These are phyloP conservation scores for Ambispora gerdemannii DNA, from an alignment of 192 early-diverging fungal species.

Conservation along the genomic window DNA sequence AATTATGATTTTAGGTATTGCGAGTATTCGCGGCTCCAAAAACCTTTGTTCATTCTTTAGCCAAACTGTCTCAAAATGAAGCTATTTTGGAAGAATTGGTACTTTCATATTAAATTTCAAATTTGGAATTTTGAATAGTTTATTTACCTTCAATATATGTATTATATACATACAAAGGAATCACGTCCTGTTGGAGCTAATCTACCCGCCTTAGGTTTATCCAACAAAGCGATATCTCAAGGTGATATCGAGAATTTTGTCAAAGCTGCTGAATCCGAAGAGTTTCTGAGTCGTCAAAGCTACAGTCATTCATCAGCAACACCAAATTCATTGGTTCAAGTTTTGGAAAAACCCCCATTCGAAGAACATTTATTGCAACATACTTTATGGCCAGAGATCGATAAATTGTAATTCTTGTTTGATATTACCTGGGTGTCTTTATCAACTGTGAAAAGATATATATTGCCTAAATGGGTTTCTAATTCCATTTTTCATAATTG, in stretches of 20 bases:
- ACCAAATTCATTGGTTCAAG: constrained; percentile 39
- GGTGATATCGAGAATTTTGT: constrained; percentile 44
- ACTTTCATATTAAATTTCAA: constrained; percentile 13
- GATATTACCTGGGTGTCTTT: not conserved
- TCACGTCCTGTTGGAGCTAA: constrained; percentile 70
- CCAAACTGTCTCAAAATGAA: constrained; percentile 44
- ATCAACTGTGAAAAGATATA: constrained; percentile 9
- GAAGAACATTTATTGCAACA: constrained; percentile 87
- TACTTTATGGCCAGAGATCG: constrained; percentile 94
- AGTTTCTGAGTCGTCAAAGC: constrained; percentile 54
- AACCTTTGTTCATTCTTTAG: constrained; percentile 69
- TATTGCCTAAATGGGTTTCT: no score
- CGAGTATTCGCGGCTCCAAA: constrained; percentile 85
- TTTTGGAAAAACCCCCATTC: constrained; percentile 66
- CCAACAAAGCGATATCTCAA: constrained; percentile 88
- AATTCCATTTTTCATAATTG: not conserved
- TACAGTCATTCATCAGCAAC: constrained; percentile 53
- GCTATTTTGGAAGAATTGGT: constrained; percentile 42
- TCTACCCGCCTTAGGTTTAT: constrained; percentile 88
- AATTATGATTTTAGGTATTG: constrained; percentile 52
- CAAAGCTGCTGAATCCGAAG: constrained; percentile 56
- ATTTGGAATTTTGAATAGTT: not conserved
- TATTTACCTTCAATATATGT: not conserved
- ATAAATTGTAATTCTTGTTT: constrained; percentile 69
- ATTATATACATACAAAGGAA: constrained; percentile 30